Percentiles rank a stretch among this genome's conserved stretches.
Evolutionary conservation across 106 monocot genomes (phyloP).

Genomic region (Dactylorhiza incarnata): DNA sequence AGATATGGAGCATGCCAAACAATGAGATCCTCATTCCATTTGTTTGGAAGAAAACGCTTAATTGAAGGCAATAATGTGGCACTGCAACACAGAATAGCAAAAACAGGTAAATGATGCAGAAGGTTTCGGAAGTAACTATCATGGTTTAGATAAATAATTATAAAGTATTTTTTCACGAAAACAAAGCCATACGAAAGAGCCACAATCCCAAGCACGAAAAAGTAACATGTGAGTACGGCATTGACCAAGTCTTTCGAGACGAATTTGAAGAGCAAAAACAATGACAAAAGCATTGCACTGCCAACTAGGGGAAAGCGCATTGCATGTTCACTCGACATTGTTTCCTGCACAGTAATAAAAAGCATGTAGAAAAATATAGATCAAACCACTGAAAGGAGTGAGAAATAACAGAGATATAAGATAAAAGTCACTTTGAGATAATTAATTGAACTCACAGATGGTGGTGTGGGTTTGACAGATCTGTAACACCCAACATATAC

Average conservation of each 20-base stretch:
- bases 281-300: constrained; percentile 90
- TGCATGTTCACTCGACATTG: constrained; percentile 95
- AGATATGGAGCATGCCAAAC: constrained; percentile 66
- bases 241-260: constrained; percentile 95
- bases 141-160: constrained; percentile 1
- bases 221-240: constrained; percentile 92
- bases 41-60: constrained; percentile 70
- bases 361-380: background rate
- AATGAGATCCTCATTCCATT: constrained; percentile 76
- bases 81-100: constrained; percentile 31
- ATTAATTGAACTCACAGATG: constrained; percentile 42
- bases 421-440: background rate
- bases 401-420: background rate
- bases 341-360: constrained; percentile 52
- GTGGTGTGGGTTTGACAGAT: constrained; percentile 89
- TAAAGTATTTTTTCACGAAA: background rate
- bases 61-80: constrained; percentile 82
- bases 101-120: background rate
- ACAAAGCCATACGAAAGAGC: constrained; percentile 61
- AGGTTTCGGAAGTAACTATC: background rate
- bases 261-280: constrained; percentile 95
- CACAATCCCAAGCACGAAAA: constrained; percentile 88
- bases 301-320: constrained; percentile 97
- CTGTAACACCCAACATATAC: constrained; percentile 96
- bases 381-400: background rate